These are phyloP conservation scores for Primulina tabacum DNA, from an alignment of 257 asterid genomes.

Conservation along the genomic window DNA sequence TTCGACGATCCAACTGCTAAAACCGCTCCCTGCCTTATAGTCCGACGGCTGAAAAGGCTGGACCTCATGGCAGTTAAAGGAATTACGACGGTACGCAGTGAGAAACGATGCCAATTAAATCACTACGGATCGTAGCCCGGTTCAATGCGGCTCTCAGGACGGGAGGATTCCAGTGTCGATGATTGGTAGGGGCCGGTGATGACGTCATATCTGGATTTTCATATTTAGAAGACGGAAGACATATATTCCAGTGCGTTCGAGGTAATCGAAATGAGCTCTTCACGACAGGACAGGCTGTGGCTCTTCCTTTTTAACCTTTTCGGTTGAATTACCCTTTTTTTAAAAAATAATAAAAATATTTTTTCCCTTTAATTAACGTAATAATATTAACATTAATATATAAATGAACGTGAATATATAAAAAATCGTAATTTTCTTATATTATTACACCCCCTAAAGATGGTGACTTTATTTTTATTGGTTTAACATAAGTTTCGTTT, in stretches of 20 bases:
- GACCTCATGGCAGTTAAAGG: conserved; percentile 37
- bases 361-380: too few species aligned
- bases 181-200: conserved; percentile 27
- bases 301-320: background rate
- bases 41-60: conserved; percentile 68
- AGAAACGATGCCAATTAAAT: conserved; percentile 9
- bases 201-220: conserved; percentile 22
- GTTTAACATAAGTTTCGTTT: too few species aligned
- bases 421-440: too few species aligned
- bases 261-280: background rate
- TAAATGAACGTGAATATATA: too few species aligned
- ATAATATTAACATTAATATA: too few species aligned
- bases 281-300: background rate
- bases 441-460: too few species aligned
- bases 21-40: conserved; percentile 62
- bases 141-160: conserved; percentile 10
- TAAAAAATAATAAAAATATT: too few species aligned
- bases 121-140: conserved; percentile 27
- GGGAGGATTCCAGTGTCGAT: conserved; percentile 15
- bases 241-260: background rate
- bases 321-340: too few species aligned
- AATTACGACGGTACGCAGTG: background rate
- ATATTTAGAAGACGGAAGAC: background rate
- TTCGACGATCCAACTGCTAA: conserved; percentile 59
- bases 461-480: too few species aligned